These are phyloP conservation scores for Xylariales sp. DNA, from an alignment of 2,329 filamentous ascomycete genomes.

Conservation along the genomic window DNA sequence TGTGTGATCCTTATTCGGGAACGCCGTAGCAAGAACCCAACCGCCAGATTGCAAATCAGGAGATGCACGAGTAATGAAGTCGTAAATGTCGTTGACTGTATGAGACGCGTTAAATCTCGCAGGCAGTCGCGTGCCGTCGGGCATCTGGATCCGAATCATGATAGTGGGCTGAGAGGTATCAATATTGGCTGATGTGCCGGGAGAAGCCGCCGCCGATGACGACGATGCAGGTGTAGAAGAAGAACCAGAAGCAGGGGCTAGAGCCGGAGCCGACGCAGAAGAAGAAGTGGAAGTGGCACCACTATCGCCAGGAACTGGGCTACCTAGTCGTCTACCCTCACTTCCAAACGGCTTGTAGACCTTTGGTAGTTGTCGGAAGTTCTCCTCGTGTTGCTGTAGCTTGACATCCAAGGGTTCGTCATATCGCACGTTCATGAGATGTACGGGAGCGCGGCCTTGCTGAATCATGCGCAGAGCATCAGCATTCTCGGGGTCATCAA, in stretches of 20 bases:
- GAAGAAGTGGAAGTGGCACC: slow-evolving; percentile 26
- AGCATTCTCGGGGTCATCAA: slow-evolving; percentile 72
- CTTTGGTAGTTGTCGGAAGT: slow-evolving; percentile 68
- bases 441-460: slow-evolving; percentile 68
- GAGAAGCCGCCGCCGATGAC: slow-evolving; percentile 9
- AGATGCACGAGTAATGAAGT: slow-evolving; percentile 64
- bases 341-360: slow-evolving; percentile 73
- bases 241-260: slow-evolving; percentile 24
- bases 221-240: slow-evolving; percentile 28
- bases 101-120: slow-evolving; percentile 78
- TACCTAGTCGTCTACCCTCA: slow-evolving; percentile 68
- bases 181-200: slow-evolving; percentile 35
- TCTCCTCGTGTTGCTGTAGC: slow-evolving; percentile 69
- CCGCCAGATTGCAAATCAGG: slow-evolving; percentile 50
- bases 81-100: slow-evolving; percentile 73
- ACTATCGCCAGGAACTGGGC: slow-evolving; percentile 63
- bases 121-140: slow-evolving; percentile 71
- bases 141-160: slow-evolving; percentile 71
- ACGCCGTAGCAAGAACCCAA: slow-evolving; percentile 77
- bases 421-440: slow-evolving; percentile 70
- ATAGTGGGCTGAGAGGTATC: slow-evolving; percentile 65
- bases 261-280: slow-evolving; percentile 25
- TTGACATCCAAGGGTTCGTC: slow-evolving; percentile 77
- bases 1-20: slow-evolving; percentile 74
- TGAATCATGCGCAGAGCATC: slow-evolving; percentile 71